Evolutionary conservation across 1,139 yeast genomes (phyloP), one percentile per base, ranked within the genome.

Genomic region (Tardiomyces depauwii): DNA sequence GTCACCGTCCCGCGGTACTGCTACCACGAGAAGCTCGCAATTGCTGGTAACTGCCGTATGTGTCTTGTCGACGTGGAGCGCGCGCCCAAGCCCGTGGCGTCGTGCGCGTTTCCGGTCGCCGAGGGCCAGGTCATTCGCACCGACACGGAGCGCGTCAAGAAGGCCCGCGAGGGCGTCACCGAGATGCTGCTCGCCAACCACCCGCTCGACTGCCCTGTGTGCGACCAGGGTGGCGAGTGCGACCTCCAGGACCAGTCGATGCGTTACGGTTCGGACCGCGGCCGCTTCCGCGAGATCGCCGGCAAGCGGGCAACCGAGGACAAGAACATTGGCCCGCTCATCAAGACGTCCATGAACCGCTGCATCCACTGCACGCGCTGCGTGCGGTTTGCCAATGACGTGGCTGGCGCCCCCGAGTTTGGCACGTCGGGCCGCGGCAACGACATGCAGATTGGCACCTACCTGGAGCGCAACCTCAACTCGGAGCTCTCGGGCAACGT

Each of bases 41-140:
- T 86, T 62, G 95, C 95, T n/a, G 95, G 95, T 64, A 86, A 85
- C 69, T 86, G 95, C 67, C 82, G 95, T 68, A 86, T 86, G 95
- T 86, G 95, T 66, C 76, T 86, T 44, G 95, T 86, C 45, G 95
- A 86, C 59, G 85, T 86, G 47, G 95, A 86, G 66, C 78, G 85
- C 64, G 87, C 91, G 62, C 95, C 95, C 47, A 86, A 86, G 66
- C 80, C 88, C 61, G 85, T 85, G 55, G 95, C 95, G 6, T 83
- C 93, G 13, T 86, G 95, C 71, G 91, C 94, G 45, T 81, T 82
- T 80, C 95, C 95, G 33, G 95, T 84, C 16, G 84, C 80, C 61
- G 80, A 81, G 51, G 95, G 95, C 45, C 85, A 85, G 94, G 88
- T 84, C 47, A 89, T 86, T 48, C 78, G 81, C 61, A 86, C 95